phyloP scores from a whole-genome alignment of 148 eudicot species.

The Beta vulgaris region DNA sequence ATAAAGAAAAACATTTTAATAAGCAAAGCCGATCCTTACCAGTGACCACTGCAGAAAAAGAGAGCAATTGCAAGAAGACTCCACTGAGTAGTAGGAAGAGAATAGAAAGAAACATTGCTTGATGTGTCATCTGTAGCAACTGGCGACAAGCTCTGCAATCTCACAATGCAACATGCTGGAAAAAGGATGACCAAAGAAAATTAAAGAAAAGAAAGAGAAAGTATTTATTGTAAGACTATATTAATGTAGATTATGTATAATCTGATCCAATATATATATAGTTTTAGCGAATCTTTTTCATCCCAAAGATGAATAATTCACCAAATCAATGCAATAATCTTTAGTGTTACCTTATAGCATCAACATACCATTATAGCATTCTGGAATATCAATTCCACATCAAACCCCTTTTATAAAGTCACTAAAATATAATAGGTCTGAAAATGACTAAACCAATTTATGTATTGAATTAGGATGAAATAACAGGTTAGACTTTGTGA shows the following conservation, averaged over 20 bases:
- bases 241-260: neutral
- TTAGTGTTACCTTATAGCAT: neutral
- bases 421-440: neutral
- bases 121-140: constrained; percentile 26
- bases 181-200: constrained; percentile 8
- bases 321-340: neutral
- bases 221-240: neutral
- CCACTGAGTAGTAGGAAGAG: constrained; percentile 82
- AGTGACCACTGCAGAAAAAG: constrained; percentile 92
- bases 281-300: neutral
- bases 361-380: neutral
- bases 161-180: constrained; percentile 73
- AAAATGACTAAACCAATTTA: neutral
- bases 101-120: constrained; percentile 39
- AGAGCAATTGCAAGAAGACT: constrained; percentile 72
- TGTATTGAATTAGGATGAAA: neutral
- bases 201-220: neutral
- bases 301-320: neutral
- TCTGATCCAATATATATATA: neutral
- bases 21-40: constrained; percentile 45
- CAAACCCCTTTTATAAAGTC: too few relatives aligned
- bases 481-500: neutral
- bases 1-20: neutral
- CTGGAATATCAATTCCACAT: neutral
- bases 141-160: constrained; percentile 51